Conservation (phyloP, 2,329 filamentous ascomycete species). For the Colletotrichum sp. region DNA sequence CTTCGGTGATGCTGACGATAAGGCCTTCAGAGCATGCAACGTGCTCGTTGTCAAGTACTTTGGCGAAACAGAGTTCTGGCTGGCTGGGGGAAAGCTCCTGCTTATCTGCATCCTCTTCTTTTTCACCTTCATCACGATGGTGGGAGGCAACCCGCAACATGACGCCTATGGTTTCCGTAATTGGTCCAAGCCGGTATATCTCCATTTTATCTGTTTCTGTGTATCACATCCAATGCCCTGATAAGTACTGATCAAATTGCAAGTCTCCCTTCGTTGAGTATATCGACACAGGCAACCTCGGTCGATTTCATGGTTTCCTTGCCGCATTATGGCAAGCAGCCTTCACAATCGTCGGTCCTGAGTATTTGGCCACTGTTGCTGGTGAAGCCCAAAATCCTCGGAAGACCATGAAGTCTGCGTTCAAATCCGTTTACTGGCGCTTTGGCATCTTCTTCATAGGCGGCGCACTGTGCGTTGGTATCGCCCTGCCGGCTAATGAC, state of each 20-base stretch:
- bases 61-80: slow-evolving; percentile 76
- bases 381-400: slow-evolving; percentile 72
- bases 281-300: slow-evolving; percentile 63
- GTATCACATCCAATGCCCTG: neutral
- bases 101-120: slow-evolving; percentile 68
- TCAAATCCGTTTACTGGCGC: slow-evolving; percentile 76
- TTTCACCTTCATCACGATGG: slow-evolving; percentile 65
- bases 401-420: slow-evolving; percentile 68
- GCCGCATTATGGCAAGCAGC: slow-evolving; percentile 68
- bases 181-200: slow-evolving; percentile 50
- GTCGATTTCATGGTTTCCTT: slow-evolving; percentile 74
- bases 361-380: slow-evolving; percentile 72
- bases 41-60: slow-evolving; percentile 58
- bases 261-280: slow-evolving; percentile 46
- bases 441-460: slow-evolving; percentile 75
- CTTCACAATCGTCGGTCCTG: slow-evolving; percentile 70
- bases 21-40: neutral
- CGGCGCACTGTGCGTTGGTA: slow-evolving; percentile 69
- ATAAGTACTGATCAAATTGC: neutral
- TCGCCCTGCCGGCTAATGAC: slow-evolving; percentile 66
- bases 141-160: slow-evolving; percentile 64
- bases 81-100: slow-evolving; percentile 62
- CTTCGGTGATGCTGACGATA: neutral
- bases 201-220: neutral
- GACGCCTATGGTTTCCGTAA: slow-evolving; percentile 69